Evolutionary conservation across 202 grass and related monocot species (phyloP), one percentile per base, ranked within the genome.

Genomic region (Elaeis oleifera): DNA sequence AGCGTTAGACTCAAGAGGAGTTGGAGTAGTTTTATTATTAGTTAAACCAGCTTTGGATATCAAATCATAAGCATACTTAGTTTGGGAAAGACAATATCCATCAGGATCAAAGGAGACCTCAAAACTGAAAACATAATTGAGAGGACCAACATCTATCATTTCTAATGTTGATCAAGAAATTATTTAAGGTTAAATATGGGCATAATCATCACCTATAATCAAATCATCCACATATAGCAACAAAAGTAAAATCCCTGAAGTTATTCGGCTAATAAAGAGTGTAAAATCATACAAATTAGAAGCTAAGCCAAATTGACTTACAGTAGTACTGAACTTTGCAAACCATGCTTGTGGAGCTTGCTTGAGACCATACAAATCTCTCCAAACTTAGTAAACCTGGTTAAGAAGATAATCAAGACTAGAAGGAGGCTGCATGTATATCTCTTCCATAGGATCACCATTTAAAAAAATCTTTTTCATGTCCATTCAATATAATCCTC

Each of bases 321-420:
- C 1, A 1, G 7, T 28, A 9, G 0, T 29, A 54, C 11, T 1
- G 28, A 62, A 59, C 3, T 52, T 18, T 2, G 59, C 39, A 60
- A 68, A 68, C 63, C 31, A 76, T 6, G 29, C 61, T 17, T 17
- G 11, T 24, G 62, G 63, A 17, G 21, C 54, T 22, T 76, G n/a
- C 32, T 76, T 76, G 0, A 68, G 63, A 18, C 54, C 18, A 76
- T 76, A 76, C 0, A 76, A 17, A 5, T 52, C 31, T n/a, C 18
- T 0, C 16, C 17, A 15, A 0, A 76, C 5, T 0, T 1, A 7
- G 49, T 16, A 77, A 0, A 77, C 39, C 5, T 60, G 1, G 36
- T n/a, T 16, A 3, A 53, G 16, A 16, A 4, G 1, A 36, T 5
- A 3, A 36, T 16, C 0, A n/a, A 68, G 1, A 21, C 16, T 15